These are phyloP conservation scores for Lactuca saligna DNA, from an alignment of 129 eudicot genomes.

Conservation along the genomic window DNA sequence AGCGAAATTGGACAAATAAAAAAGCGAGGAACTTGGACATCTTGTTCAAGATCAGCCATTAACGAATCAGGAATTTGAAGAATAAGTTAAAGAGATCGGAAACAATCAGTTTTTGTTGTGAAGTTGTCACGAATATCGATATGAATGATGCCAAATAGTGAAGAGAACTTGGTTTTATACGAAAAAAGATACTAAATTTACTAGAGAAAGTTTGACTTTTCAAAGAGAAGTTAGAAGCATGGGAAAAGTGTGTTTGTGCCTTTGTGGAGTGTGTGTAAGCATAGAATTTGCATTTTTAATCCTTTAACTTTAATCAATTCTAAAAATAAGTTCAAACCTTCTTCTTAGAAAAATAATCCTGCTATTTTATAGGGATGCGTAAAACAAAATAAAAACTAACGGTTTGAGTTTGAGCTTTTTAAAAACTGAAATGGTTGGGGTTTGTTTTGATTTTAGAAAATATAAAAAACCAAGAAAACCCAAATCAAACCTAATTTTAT, in stretches of 20 bases:
- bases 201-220: conserved; percentile 37
- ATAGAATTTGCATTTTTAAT: neutral
- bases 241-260: neutral
- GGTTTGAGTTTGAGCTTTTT: too few relatives aligned
- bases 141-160: neutral
- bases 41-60: conserved; percentile 3
- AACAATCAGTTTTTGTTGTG: neutral
- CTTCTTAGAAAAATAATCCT: neutral
- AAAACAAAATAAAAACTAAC: too few relatives aligned
- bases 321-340: neutral
- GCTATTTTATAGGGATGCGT: too few relatives aligned
- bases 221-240: conserved; percentile 11
- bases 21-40: conserved; percentile 23
- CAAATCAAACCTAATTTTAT: too few relatives aligned
- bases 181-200: neutral
- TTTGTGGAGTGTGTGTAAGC: neutral
- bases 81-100: neutral
- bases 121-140: too few relatives aligned
- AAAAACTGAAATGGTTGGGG: too few relatives aligned
- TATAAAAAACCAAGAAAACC: too few relatives aligned
- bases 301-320: neutral
- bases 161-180: neutral
- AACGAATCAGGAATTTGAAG: neutral
- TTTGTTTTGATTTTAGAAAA: too few relatives aligned
- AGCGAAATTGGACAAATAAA: conserved; percentile 38